Conservation (phyloP, 495 filamentous ascomycete genomes). For the Durotheca rogersii region DNA sequence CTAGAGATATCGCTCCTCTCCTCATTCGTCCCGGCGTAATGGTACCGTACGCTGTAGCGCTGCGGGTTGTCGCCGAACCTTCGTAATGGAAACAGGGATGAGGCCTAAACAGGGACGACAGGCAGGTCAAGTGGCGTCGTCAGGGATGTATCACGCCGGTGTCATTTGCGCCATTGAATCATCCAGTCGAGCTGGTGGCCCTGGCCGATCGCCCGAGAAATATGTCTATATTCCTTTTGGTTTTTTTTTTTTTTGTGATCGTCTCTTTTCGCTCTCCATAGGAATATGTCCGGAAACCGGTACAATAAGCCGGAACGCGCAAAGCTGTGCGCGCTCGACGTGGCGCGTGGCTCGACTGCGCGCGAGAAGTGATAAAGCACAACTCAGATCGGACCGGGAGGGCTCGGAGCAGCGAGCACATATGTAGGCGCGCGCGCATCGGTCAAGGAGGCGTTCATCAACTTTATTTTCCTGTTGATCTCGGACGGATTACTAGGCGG, state of each 20-base stretch:
- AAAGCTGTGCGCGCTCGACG: slow-evolving; percentile 24
- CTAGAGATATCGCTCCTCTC: slow-evolving; percentile 21
- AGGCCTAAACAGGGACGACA: slow-evolving; percentile 25
- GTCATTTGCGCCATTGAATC: slow-evolving; percentile 14
- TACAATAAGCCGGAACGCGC: slow-evolving; percentile 17
- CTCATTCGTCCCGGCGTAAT: slow-evolving; percentile 31
- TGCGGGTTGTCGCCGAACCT: slow-evolving; percentile 33
- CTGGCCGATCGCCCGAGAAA: slow-evolving; percentile 3
- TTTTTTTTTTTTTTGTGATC: slow-evolving; percentile 7
- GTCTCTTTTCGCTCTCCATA: slow-evolving; percentile 5
- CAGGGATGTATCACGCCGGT: slow-evolving; percentile 23
- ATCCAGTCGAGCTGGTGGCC: slow-evolving; percentile 14
- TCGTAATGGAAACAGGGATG: slow-evolving; percentile 31
- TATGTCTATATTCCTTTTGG: not conserved
- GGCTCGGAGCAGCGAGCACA: not conserved
- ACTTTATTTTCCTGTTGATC: slow-evolving; percentile 24
- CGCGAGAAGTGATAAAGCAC: slow-evolving; percentile 26
- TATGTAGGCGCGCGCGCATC: slow-evolving; percentile 3
- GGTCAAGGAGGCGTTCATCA: slow-evolving; percentile 13
- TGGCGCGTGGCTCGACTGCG: slow-evolving; percentile 14
- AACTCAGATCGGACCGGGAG: slow-evolving; percentile 18
- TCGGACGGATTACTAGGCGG: slow-evolving; percentile 2
- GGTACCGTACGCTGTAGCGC: slow-evolving; percentile 32
- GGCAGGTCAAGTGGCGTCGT: slow-evolving; percentile 30
- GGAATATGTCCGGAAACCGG: slow-evolving; percentile 17